Evolutionary conservation across 2,329 filamentous ascomycete genomes (phyloP).

Genomic region (Xylariaceae sp.): DNA sequence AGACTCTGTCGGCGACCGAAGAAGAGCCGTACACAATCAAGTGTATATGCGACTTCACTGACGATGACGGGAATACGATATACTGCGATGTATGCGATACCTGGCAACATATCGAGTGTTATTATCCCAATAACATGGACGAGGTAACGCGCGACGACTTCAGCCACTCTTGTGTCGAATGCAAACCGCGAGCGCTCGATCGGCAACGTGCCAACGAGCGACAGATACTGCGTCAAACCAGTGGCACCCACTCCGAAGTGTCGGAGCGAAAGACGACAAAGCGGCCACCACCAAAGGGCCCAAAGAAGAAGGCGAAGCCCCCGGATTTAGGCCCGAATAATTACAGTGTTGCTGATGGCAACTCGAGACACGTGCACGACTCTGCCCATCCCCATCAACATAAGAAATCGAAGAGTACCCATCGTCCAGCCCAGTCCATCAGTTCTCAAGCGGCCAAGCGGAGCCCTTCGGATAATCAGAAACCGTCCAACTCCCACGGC

Average conservation of each 20-base stretch:
- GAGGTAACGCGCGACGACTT: conserved; percentile 66
- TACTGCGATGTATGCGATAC: conserved; percentile 94
- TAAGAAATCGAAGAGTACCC: conserved; percentile 78
- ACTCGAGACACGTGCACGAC: conserved; percentile 41
- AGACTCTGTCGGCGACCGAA: conserved; percentile 52
- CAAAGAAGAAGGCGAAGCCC: conserved; percentile 84
- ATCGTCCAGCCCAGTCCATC: conserved; percentile 72
- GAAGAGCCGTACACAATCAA: conserved; percentile 93
- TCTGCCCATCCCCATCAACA: conserved; percentile 49
- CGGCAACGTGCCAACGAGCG: conserved; percentile 68
- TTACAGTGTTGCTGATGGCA: conserved; percentile 54
- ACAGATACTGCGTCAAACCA: conserved; percentile 54
- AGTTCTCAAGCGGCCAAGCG: conserved; percentile 62
- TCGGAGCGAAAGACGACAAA: conserved; percentile 60
- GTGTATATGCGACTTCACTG: conserved; percentile 89
- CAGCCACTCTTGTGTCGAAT: conserved; percentile 84
- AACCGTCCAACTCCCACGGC: conserved; percentile 50
- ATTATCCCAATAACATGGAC: conserved; percentile 71
- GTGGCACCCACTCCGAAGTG: conserved; percentile 37
- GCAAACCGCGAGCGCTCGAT: conserved; percentile 72
- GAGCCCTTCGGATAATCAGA: conserved; percentile 59
- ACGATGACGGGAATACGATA: conserved; percentile 97
- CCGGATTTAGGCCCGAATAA: conserved; percentile 62
- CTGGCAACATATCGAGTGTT: conserved; percentile 98
- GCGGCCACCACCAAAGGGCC: conserved; percentile 67